Base-by-base conservation (phyloP, 2,329 filamentous ascomycete genomes). In the Stagonosporopsis rhizophila region DNA sequence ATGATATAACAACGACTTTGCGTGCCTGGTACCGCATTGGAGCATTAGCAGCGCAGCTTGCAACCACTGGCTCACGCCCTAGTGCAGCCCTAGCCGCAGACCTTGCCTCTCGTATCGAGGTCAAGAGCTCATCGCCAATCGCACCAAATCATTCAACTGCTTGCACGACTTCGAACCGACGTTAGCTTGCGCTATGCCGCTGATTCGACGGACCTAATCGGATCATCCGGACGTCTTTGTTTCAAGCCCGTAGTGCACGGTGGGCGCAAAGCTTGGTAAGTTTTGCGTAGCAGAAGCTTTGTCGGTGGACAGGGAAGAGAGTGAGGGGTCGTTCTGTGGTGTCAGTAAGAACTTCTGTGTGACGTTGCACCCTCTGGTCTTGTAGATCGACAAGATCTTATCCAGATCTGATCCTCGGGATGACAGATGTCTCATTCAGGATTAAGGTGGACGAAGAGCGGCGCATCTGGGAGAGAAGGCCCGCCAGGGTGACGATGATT, bases 301-400 rank as follows among this genome's bases (percentile, higher is more conserved):
- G 27, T 44, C 22, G 27, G 49, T 35, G 57, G 32, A 48, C 42
- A 54, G 42, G 44, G 50, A 46, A 44, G 45, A 39, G 40, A 28
- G 39, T 48, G 46, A 58, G 41, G 50, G 54, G 45, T 62, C 54
- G 59, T 52, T 62, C 62, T 59, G 61, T 52, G 56, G 56, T 58
- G 56, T 59, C 55, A 56, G 44, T 37, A 52, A 56, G 44, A 40
- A 50, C 32, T 28, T 28, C 34, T 46, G 65, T 68, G 59, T 44
- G 60, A 68, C 61, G 64, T 67, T 64, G 51, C 65, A 68, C 61
- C 52, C 40, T 52, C 34, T 46, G 14, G 46, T 62, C 55, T 38
- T 51, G 45, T 52, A 57, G 65, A 66, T 67, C 63, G 57, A 42
- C 60, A 46, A 51, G 40, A 48, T 46, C 37, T 40, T 52, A 38